Base-by-base conservation (phyloP, 2,329 filamentous ascomycete genomes). In the Gaeumannomyces tritici region DNA sequence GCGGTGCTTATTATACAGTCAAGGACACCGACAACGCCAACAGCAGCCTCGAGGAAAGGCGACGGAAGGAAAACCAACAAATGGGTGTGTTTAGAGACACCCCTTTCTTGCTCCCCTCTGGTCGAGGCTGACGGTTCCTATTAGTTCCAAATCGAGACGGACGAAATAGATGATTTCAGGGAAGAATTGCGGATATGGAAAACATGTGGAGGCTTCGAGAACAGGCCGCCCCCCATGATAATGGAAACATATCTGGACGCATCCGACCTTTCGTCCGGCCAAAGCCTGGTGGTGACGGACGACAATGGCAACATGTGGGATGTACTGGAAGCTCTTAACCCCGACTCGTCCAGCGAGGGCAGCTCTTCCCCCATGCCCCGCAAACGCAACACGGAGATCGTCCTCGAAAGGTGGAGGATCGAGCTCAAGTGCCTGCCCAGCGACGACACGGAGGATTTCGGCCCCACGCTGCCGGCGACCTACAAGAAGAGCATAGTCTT, bases 401-500 rank as follows among this genome's bases (percentile, higher is more conserved):
- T 97, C 61, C 79, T 99, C 65, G 95, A 99, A 76, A 84, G 93
- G 68, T 99, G 95, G 95, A 88, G 82, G 63, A 83, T 99, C 66
- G 89, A 95, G 71, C 80, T 98, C 63, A 90, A 90, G 71, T 84
- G 85, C 67, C 76, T 77, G 63, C 74, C 80, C 63, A 72, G 79
- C 72, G 72, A 81, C 66, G 70, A 73, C 35, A 69, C 72, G 21
- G 79, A 83, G 59, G 84, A 84, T 71, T 90, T 87, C 71, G 83
- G 83, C 9, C 79, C 79, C 13, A 80, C 78, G 35, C 78, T 98
- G 61, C 92, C 95, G 18, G 93, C 91, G 61, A 87, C 96, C 63
- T 99, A 99, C 81, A 99, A 99, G 77, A 95, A 96, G 76, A 91
- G 90, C 69, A 96, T 99, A 66, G 89, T 98, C 67, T 86, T 97